Evolutionary conservation across 441 rosid species (phyloP).

Genomic region (Aquilaria agallochum): DNA sequence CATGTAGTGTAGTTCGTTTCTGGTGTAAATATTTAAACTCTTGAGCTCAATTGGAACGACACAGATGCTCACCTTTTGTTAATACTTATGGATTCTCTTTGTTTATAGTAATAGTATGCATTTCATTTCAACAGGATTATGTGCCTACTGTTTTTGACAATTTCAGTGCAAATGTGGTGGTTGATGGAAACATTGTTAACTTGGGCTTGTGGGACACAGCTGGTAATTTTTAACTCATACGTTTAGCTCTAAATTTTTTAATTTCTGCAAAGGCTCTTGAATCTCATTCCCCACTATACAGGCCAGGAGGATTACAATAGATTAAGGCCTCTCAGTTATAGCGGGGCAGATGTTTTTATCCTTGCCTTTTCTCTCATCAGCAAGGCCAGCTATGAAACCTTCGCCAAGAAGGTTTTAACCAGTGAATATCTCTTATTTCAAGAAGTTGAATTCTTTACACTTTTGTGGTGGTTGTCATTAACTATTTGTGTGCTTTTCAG

Average conservation of each 20-base stretch:
- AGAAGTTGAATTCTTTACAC: slow-evolving; percentile 1
- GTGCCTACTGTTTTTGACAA: slow-evolving; percentile 82
- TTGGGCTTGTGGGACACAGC: slow-evolving; percentile 80
- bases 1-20: no score
- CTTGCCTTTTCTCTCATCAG: slow-evolving; percentile 84
- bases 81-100: no score
- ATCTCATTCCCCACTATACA: slow-evolving; percentile 23
- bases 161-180: slow-evolving; percentile 86
- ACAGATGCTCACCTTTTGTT: no score
- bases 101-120: no score
- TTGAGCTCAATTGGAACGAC: no score
- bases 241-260: slow-evolving; percentile 7
- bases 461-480: background rate
- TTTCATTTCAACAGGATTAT: slow-evolving; percentile 51
- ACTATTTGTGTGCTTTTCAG: slow-evolving; percentile 30
- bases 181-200: slow-evolving; percentile 75
- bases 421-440: background rate
- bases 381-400: slow-evolving; percentile 86
- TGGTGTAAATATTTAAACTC: no score
- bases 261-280: background rate
- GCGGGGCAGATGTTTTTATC: slow-evolving; percentile 71
- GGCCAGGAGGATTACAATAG: slow-evolving; percentile 85
- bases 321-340: slow-evolving; percentile 28
- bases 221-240: slow-evolving; percentile 33
- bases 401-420: slow-evolving; percentile 66